Percentiles rank a stretch among this genome's conserved stretches.
These are phyloP conservation scores for Phytophthora ohioensis DNA, from an alignment of 352 stramenopile genomes.

Conservation along the genomic window DNA sequence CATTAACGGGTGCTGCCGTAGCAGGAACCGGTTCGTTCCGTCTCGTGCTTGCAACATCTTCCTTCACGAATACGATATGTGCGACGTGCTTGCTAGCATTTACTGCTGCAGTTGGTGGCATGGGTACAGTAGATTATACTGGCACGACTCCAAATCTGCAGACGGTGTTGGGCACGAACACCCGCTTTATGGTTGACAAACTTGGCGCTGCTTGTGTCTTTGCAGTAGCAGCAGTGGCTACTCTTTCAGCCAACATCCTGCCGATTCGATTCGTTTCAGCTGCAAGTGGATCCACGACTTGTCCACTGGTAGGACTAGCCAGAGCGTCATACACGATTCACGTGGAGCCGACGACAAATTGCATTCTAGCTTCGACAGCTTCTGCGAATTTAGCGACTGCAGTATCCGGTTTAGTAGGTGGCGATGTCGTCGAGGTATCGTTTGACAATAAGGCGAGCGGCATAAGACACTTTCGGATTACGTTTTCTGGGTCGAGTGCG, in stretches of 20 bases:
- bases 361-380: slow-evolving; percentile 49
- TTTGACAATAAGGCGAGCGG: slow-evolving; percentile 51
- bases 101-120: slow-evolving; percentile 1
- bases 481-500: slow-evolving; percentile 85
- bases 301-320: slow-evolving; percentile 42
- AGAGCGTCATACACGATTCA: slow-evolving; percentile 61
- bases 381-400: slow-evolving; percentile 37
- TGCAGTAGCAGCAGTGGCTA: slow-evolving; percentile 51
- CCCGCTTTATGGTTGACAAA: slow-evolving; percentile 73
- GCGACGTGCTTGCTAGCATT: slow-evolving; percentile 54
- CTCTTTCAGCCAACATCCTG: slow-evolving; percentile 46
- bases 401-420: slow-evolving; percentile 55
- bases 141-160: slow-evolving; percentile 68
- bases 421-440: slow-evolving; percentile 63
- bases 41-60: slow-evolving; percentile 55
- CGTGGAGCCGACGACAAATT: slow-evolving; percentile 56
- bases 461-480: slow-evolving; percentile 79
- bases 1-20: slow-evolving; percentile 65
- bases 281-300: slow-evolving; percentile 25
- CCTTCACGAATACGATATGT: slow-evolving; percentile 50
- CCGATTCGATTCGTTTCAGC: slow-evolving; percentile 44
- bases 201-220: slow-evolving; percentile 59
- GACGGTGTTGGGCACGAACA: slow-evolving; percentile 73
- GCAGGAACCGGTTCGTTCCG: slow-evolving; percentile 72
- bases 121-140: slow-evolving; percentile 72